Percentiles rank a stretch among this genome's conserved stretches.
These are phyloP conservation scores for Rubroboletus satanas DNA, from an alignment of 768 basidiomycete genomes.

Conservation along the genomic window DNA sequence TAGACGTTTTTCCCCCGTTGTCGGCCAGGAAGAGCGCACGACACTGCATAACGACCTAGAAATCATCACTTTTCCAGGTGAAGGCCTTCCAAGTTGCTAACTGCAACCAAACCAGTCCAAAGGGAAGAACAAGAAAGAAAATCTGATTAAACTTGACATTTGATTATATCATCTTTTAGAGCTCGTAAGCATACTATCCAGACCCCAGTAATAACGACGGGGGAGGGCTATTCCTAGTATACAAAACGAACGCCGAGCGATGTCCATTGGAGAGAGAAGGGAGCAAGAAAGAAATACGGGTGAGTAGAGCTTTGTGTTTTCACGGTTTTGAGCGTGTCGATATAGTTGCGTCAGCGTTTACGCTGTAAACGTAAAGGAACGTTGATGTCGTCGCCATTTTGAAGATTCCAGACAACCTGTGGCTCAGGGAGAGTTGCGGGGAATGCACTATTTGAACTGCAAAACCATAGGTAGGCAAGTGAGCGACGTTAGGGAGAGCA, in stretches of 20 bases:
- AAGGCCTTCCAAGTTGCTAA: too few relatives aligned
- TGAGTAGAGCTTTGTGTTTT: neutral
- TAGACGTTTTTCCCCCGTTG: neutral
- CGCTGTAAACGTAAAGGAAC: slow-evolving; percentile 1
- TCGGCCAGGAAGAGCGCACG: neutral
- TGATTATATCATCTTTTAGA: slow-evolving; percentile 1
- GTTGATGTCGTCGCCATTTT: neutral
- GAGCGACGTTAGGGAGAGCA: neutral
- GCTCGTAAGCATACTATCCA: slow-evolving; percentile 6
- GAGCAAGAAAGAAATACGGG: neutral
- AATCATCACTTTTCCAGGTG: neutral
- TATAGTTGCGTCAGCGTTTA: neutral
- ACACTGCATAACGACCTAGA: neutral
- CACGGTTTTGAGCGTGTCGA: neutral
- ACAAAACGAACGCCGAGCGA: slow-evolving; percentile 5
- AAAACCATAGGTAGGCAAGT: neutral
- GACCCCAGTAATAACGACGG: neutral
- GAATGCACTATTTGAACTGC: neutral
- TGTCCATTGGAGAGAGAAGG: slow-evolving; percentile 2
- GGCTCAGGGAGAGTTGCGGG: neutral
- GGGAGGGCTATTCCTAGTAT: neutral
- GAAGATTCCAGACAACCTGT: neutral
- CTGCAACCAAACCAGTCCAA: neutral
- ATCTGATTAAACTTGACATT: slow-evolving; percentile 1
- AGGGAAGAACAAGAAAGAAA: neutral